phyloP scores from a whole-genome alignment of 164 flowering plant genomes.

The Macadamia tetraphylla region DNA sequence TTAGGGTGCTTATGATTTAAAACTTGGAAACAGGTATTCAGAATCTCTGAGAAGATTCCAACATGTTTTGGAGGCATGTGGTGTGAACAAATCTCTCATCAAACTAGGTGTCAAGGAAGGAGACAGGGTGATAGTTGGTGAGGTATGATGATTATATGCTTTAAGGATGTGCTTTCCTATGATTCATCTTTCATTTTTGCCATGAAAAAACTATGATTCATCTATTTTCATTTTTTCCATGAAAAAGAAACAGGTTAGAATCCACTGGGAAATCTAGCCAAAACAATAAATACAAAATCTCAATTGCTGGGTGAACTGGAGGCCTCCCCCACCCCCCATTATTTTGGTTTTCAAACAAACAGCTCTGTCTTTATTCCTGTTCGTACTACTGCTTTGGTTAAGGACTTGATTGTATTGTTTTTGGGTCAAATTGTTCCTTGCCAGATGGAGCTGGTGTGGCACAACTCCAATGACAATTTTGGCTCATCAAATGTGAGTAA shows the following conservation, averaged over 20 bases:
- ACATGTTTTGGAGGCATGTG: slow-evolving; percentile 94
- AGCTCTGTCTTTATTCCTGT: neutral
- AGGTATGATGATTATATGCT: slow-evolving; percentile 39
- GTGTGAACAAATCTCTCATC: slow-evolving; percentile 75
- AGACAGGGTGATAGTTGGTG: slow-evolving; percentile 83
- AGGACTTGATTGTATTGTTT: neutral
- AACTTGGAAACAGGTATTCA: slow-evolving; percentile 47
- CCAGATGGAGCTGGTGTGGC: slow-evolving; percentile 91
- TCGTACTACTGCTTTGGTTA: neutral
- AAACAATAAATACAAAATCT: too few species aligned
- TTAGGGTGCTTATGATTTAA: neutral
- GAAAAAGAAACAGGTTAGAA: neutral
- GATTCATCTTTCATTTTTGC: neutral
- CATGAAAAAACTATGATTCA: neutral
- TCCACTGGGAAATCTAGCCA: neutral
- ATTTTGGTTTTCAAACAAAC: neutral
- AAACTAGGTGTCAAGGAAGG: slow-evolving; percentile 93
- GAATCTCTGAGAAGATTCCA: slow-evolving; percentile 92
- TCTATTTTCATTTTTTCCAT: neutral
- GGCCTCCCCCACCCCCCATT: neutral
- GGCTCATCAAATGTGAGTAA: slow-evolving; percentile 33
- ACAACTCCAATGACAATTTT: slow-evolving; percentile 35
- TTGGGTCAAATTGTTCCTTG: slow-evolving; percentile 10
- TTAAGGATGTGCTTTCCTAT: neutral
- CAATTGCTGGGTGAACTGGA: neutral